Evolutionary conservation across 768 basidiomycete genomes (phyloP).

Genomic region (Trametes cubensis): DNA sequence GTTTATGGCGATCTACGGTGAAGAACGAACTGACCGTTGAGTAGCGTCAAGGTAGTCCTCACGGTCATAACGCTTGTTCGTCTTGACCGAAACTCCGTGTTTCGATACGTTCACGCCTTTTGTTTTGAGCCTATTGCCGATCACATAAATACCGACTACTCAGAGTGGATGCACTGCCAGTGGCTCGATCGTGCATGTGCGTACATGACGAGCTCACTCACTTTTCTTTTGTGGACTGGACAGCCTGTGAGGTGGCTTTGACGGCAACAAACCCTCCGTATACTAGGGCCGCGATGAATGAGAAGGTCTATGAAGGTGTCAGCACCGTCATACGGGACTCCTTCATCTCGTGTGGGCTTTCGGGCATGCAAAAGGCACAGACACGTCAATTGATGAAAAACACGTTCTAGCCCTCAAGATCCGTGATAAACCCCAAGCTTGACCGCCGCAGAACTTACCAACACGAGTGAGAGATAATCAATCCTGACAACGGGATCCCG

Average conservation of each 20-base stretch:
- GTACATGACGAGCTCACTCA: conserved; percentile 36
- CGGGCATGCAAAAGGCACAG: conserved; percentile 2
- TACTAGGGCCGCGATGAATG: conserved; percentile 49
- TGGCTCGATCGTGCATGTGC: no score
- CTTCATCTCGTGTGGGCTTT: neutral
- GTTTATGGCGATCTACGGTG: neutral
- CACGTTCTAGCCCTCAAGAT: neutral
- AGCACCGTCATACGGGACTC: neutral
- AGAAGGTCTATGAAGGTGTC: conserved; percentile 45
- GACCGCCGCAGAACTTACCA: conserved; percentile 35
- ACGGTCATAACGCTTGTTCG: conserved; percentile 56
- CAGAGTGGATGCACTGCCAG: neutral
- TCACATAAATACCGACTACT: neutral
- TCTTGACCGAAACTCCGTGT: conserved; percentile 69
- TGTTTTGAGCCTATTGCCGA: conserved; percentile 49
- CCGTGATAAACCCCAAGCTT: neutral
- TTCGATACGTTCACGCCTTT: conserved; percentile 59
- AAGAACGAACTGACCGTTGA: conserved; percentile 51
- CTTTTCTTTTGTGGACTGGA: conserved; percentile 58
- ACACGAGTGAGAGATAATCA: conserved; percentile 45
- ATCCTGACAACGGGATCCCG: conserved; percentile 35
- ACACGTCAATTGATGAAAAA: no score
- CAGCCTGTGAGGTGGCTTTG: conserved; percentile 43
- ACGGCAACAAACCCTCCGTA: conserved; percentile 45
- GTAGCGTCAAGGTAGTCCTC: conserved; percentile 74